Evolutionary conservation across 179 eudicot species (phyloP).

Genomic region (Carnegiea gigantea): DNA sequence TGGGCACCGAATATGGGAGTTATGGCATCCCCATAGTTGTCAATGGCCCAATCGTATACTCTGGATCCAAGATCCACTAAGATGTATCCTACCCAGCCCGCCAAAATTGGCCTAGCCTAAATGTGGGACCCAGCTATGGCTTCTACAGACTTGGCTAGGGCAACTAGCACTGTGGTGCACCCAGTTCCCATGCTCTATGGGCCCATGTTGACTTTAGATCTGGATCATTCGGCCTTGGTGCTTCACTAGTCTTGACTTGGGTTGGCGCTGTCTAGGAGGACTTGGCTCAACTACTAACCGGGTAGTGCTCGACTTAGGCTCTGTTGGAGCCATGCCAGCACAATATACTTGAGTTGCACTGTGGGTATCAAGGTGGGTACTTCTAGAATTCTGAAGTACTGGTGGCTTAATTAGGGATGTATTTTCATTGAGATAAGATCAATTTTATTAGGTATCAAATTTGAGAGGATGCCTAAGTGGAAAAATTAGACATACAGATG

Average conservation of each 20-base stretch:
- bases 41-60: slow-evolving; percentile 88
- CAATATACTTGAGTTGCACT: slow-evolving; percentile 30
- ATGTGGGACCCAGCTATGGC: slow-evolving; percentile 39
- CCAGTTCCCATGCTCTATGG: slow-evolving; percentile 82
- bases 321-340: slow-evolving; percentile 30
- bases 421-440: slow-evolving; percentile 47
- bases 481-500: neutral
- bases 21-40: slow-evolving; percentile 67
- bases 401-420: slow-evolving; percentile 15
- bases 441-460: slow-evolving; percentile 33
- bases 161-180: slow-evolving; percentile 51
- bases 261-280: neutral
- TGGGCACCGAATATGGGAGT: slow-evolving; percentile 76
- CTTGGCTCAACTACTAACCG: slow-evolving; percentile 20
- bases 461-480: slow-evolving; percentile 2
- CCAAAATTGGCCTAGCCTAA: slow-evolving; percentile 57
- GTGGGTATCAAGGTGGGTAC: slow-evolving; percentile 12
- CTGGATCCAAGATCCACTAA: slow-evolving; percentile 84
- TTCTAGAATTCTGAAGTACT: slow-evolving; percentile 14
- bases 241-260: neutral
- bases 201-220: slow-evolving; percentile 56
- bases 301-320: slow-evolving; percentile 18
- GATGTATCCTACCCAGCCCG: slow-evolving; percentile 62
- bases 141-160: slow-evolving; percentile 51
- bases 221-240: slow-evolving; percentile 45